A percentile compares a stretch with the other conserved stretches of the same genome.
phyloP scores from a whole-genome alignment of 1,284 basidiomycete species.

The Tetrapyrgos nigripes region DNA sequence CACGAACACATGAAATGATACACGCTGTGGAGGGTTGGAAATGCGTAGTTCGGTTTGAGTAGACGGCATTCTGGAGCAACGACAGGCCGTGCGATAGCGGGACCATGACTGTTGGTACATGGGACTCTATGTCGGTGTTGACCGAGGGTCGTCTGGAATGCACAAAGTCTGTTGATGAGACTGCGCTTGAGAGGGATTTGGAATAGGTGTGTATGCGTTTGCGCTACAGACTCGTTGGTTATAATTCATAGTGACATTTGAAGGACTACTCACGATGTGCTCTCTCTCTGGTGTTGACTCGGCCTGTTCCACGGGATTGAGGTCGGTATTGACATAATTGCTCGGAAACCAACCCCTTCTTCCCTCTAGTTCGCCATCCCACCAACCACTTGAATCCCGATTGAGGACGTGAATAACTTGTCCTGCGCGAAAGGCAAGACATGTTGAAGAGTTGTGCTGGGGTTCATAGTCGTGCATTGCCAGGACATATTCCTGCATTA shows the following conservation, averaged over 20 bases:
- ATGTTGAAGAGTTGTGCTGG: constrained; percentile 75
- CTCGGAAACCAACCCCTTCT: constrained; percentile 99
- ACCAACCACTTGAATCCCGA: constrained; percentile 93
- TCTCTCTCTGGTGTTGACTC: constrained; percentile 22
- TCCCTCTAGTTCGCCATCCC: constrained; percentile 94
- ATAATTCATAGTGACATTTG: constrained; percentile 15
- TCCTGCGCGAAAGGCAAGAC: constrained; percentile 88
- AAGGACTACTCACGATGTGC: constrained; percentile 5
- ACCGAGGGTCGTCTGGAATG: constrained; percentile 33
- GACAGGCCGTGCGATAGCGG: constrained; percentile 86
- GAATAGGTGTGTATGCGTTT: constrained; percentile 48
- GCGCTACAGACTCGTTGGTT: constrained; percentile 16
- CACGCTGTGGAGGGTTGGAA: constrained; percentile 87
- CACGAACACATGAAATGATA: constrained; percentile 95
- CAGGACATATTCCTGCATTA: constrained; percentile 73
- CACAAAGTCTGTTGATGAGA: constrained; percentile 45
- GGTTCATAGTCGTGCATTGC: constrained; percentile 90
- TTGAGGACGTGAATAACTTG: constrained; percentile 92
- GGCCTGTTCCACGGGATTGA: constrained; percentile 58
- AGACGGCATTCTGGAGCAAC: constrained; percentile 85
- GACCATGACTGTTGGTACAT: constrained; percentile 76
- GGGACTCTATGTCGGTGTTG: constrained; percentile 58
- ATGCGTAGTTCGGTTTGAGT: constrained; percentile 77
- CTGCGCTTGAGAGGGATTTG: constrained; percentile 54
- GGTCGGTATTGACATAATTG: constrained; percentile 79